These are phyloP conservation scores for Tetrahymena borealis DNA, from an alignment of 73 alveolate species.

Conservation along the genomic window DNA sequence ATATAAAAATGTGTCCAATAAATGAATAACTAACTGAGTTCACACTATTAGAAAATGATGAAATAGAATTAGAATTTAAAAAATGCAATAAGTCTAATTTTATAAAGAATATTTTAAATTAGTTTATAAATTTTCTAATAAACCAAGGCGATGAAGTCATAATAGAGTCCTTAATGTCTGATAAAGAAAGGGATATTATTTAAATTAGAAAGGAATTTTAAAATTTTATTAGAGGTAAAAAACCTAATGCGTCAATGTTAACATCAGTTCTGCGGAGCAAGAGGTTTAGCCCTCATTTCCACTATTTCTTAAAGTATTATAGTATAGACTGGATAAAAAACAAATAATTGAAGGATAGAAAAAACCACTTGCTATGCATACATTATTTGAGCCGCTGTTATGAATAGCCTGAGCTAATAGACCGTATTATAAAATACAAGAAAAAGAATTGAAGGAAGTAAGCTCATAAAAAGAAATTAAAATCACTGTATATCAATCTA, in stretches of 20 bases:
- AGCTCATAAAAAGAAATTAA: not conserved
- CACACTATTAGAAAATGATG: not conserved
- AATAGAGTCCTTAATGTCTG: not conserved
- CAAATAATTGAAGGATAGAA: not conserved
- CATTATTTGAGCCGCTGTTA: not conserved
- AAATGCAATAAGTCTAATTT: not conserved
- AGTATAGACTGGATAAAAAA: not conserved
- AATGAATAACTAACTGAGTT: not conserved
- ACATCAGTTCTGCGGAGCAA: not conserved
- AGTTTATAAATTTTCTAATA: not conserved
- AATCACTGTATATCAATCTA: not conserved
- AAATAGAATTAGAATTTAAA: not conserved
- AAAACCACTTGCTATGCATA: not conserved
- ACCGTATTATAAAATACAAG: not conserved
- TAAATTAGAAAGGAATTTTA: not conserved
- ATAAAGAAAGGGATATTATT: not conserved
- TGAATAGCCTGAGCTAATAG: not conserved
- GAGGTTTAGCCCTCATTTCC: not conserved
- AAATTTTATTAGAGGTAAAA: not conserved
- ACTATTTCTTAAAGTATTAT: not conserved
- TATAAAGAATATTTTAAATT: not conserved
- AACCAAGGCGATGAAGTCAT: not conserved
- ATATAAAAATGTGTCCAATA: not conserved
- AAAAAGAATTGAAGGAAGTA: not conserved
- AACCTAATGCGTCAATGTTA: not conserved